Conservation (phyloP, 805 yeast species). For the Ogataea naganishii region DNA sequence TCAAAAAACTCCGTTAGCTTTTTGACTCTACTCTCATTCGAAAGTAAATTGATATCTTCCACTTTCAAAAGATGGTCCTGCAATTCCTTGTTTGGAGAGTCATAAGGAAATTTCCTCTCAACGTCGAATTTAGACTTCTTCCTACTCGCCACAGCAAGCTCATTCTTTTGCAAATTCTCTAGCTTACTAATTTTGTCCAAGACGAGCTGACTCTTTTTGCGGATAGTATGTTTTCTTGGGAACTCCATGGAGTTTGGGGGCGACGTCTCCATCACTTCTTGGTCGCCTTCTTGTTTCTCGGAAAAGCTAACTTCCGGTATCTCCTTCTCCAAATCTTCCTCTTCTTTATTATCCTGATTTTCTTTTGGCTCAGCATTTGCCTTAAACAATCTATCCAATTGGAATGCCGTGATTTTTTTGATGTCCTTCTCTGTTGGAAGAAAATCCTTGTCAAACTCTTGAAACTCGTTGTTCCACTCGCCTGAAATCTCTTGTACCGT, state of each 20-base stretch:
- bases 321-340: slow-evolving; percentile 6
- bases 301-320: slow-evolving; percentile 4
- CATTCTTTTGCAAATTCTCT: slow-evolving; percentile 1
- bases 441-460: slow-evolving; percentile 66
- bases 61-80: slow-evolving; percentile 12
- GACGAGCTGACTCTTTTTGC: slow-evolving; percentile 13
- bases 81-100: slow-evolving; percentile 12
- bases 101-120: slow-evolving; percentile 15
- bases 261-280: too few relatives aligned
- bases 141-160: slow-evolving; percentile 2
- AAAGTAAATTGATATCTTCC: slow-evolving; percentile 10
- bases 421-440: slow-evolving; percentile 92
- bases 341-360: slow-evolving; percentile 10
- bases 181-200: slow-evolving; percentile 17
- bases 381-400: slow-evolving; percentile 64
- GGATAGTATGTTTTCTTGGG: neutral
- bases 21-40: slow-evolving; percentile 39
- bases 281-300: slow-evolving; percentile 6
- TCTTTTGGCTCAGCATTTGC: slow-evolving; percentile 21
- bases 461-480: slow-evolving; percentile 79
- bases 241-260: slow-evolving; percentile 9
- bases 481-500: slow-evolving; percentile 75
- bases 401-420: slow-evolving; percentile 81
- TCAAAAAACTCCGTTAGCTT: slow-evolving; percentile 62
- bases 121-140: slow-evolving; percentile 2